Evolutionary conservation across 495 filamentous ascomycete genomes (phyloP), one percentile per base, ranked within the genome.

Genomic region (Hypoxylon cercidicola): DNA sequence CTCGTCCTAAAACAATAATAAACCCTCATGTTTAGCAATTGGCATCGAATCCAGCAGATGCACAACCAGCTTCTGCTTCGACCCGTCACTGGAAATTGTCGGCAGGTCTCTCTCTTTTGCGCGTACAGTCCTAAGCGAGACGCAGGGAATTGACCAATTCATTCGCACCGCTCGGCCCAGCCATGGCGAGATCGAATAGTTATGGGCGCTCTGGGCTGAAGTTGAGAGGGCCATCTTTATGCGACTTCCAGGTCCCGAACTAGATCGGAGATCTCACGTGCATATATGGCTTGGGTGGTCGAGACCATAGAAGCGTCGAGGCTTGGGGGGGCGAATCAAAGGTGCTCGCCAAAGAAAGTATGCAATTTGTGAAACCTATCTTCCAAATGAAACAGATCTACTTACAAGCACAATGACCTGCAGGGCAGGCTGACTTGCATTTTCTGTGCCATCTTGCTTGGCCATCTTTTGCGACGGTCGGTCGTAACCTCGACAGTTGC

Each of bases 371-470:
- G 52, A 62, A 62, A 55, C 43, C 3, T 25, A 64, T 46, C 11
- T 50, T 67, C 34, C 49, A 41, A 46, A 59, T 54, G 60, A 64
- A 66, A 56, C 41, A 61, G 16, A 18, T 55, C 55, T 40, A 85
- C 90, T 85, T 81, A 93, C 90, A 79, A 93, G 78, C 54, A 93
- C 84, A 78, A 93, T 92, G 51, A 93, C 85, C 71, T 93, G 89
- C 77, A 93, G 82, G 28, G 88, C 85, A 71, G 88, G 83, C 41
- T 66, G 49, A 55, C 62, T 55, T 53, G 72, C 66, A 51, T 63
- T 51, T 19, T 61, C 60, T 18, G 47, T 44, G 18, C 45, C 16
- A 20, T 66, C 50, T 37, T 57, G 48, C 57, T 54, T 63, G 20
- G 59, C 59, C 64, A 62, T 66, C 30, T 46, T 58, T 39, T 60